Evolutionary conservation across 2,329 filamentous ascomycete species (phyloP).

Genomic region (Beauveria pseudobassiana): DNA sequence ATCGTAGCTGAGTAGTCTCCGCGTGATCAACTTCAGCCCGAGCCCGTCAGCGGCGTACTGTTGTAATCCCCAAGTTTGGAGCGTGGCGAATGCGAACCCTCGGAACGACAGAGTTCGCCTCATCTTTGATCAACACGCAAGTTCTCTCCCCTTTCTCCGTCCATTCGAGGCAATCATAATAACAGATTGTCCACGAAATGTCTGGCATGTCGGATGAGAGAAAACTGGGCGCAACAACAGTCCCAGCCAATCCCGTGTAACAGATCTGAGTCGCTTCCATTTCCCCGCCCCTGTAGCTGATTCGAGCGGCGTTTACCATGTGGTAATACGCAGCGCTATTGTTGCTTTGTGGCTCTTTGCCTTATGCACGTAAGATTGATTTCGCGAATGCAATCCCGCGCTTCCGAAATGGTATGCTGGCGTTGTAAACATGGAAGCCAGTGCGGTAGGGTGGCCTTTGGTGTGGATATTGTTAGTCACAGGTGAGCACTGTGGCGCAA

Average conservation of each 20-base stretch:
- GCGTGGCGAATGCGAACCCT: not conserved
- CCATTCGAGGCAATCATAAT: not conserved
- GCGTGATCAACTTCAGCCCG: not conserved
- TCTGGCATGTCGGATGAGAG: not conserved
- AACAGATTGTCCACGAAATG: not conserved
- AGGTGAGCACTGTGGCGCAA: no score
- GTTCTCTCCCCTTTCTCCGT: not conserved
- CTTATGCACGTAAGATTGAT: no score
- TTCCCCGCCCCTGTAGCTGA: conserved; percentile 1
- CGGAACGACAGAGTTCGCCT: not conserved
- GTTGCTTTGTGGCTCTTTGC: no score
- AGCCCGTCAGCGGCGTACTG: not conserved
- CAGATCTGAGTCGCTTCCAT: conserved; percentile 3
- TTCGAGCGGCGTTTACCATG: no score
- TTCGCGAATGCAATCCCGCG: no score
- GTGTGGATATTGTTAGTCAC: no score
- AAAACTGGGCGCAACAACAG: not conserved
- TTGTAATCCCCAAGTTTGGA: not conserved
- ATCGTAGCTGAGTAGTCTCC: not conserved
- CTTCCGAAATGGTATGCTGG: no score
- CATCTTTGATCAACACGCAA: not conserved
- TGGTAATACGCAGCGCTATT: no score
- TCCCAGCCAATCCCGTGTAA: conserved; percentile 5
- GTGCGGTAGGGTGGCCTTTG: no score
- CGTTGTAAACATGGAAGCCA: no score